These are phyloP conservation scores for Lavandula angustifolia DNA, from an alignment of 257 asterid species.

Conservation along the genomic window DNA sequence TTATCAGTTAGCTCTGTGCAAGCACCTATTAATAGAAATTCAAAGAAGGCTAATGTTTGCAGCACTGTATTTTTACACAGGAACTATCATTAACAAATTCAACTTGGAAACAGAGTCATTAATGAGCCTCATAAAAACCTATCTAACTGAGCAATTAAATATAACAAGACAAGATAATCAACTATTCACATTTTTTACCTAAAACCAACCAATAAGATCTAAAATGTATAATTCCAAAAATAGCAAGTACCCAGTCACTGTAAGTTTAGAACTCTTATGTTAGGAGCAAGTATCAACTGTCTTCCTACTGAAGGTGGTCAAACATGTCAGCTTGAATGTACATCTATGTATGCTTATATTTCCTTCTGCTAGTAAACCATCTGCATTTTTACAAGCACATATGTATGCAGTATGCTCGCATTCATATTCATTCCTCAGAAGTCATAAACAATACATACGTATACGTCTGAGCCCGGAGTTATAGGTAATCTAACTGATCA, in stretches of 20 bases:
- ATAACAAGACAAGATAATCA: too few species aligned
- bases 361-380: too few species aligned
- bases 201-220: background rate
- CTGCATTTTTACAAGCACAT: background rate
- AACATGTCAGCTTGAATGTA: background rate
- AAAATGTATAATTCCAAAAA: background rate
- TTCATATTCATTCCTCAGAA: background rate
- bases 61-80: background rate
- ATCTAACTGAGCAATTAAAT: background rate
- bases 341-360: background rate
- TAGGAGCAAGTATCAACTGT: background rate
- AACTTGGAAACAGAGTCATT: too few species aligned
- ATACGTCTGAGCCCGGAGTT: conserved; percentile 11
- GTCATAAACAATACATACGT: background rate
- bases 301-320: background rate
- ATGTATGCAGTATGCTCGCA: too few species aligned
- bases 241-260: background rate
- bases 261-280: background rate
- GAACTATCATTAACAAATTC: background rate
- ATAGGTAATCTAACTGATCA: background rate
- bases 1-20: conserved; percentile 4
- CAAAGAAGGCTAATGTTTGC: background rate
- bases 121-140: background rate
- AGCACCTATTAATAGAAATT: background rate
- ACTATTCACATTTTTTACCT: background rate